Percentiles rank a stretch among this genome's conserved stretches.
phyloP scores from a whole-genome alignment of 2,329 filamentous ascomycete species.

The Fusarium sp. region DNA sequence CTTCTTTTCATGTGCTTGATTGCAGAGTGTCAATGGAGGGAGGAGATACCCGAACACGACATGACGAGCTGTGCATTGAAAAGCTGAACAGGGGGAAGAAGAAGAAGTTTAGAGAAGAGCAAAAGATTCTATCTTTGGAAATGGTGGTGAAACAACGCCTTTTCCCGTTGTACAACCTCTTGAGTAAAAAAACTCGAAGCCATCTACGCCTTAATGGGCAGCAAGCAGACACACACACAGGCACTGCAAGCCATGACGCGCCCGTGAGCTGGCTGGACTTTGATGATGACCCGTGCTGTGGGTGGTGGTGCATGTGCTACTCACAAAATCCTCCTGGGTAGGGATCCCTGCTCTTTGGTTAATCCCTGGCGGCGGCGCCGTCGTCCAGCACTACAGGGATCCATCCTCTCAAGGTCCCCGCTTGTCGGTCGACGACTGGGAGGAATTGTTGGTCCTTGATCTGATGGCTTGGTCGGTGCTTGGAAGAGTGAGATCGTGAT shows the following conservation, averaged over 20 bases:
- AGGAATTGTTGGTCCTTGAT: constrained; percentile 26
- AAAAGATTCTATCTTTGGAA: constrained; percentile 28
- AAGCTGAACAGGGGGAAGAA: constrained; percentile 16
- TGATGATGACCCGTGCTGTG: constrained; percentile 1
- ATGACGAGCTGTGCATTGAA: not conserved
- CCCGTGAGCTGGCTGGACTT: constrained; percentile 12
- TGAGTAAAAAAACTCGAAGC: not conserved
- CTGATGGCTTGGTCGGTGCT: constrained; percentile 10
- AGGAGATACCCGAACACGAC: constrained; percentile 17
- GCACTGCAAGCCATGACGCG: constrained; percentile 14
- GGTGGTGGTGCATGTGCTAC: not conserved
- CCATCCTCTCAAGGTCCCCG: constrained; percentile 23
- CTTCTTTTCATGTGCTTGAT: not conserved
- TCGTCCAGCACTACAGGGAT: constrained; percentile 16
- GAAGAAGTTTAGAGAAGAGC: constrained; percentile 2
- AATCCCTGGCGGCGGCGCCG: not conserved
- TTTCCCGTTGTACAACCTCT: not conserved
- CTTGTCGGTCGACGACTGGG: constrained; percentile 27
- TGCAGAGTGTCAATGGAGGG: constrained; percentile 1
- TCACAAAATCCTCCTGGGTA: not conserved
- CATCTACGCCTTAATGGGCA: constrained; percentile 2
- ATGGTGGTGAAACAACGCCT: constrained; percentile 30
- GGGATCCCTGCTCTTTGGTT: not conserved
- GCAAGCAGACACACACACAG: constrained; percentile 6
- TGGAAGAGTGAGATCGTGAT: constrained; percentile 21